A percentile compares a stretch with the other conserved stretches of the same genome.
These are phyloP conservation scores for Pythium rishiriense DNA, from an alignment of 352 stramenopile species.

Conservation along the genomic window DNA sequence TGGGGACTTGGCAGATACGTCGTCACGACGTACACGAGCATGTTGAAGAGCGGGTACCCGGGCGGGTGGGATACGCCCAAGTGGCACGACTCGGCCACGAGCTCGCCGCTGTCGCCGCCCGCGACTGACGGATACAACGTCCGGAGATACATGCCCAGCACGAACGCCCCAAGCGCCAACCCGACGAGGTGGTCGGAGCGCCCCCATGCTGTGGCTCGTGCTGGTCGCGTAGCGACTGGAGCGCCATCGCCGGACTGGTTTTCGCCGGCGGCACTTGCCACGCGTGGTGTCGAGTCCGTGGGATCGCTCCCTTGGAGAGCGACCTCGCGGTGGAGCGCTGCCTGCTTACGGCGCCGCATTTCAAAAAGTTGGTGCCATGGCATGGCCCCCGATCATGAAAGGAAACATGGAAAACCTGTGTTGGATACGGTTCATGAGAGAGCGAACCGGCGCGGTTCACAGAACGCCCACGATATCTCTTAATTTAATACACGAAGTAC, in stretches of 20 bases:
- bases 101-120: conserved; percentile 90
- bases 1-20: conserved; percentile 35
- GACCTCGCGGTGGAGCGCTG: background rate
- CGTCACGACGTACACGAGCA: conserved; percentile 81
- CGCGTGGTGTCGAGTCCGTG: too few species aligned
- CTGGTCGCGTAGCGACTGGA: background rate
- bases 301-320: background rate
- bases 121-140: conserved; percentile 87
- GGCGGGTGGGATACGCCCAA: conserved; percentile 93
- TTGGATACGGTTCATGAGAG: conserved; percentile 24
- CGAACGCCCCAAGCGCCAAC: background rate
- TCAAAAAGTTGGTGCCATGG: background rate
- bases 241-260: background rate
- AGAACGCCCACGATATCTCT: too few species aligned
- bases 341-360: conserved; percentile 18
- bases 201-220: background rate
- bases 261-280: conserved; percentile 21
- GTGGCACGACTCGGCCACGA: conserved; percentile 93
- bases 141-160: conserved; percentile 58
- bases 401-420: conserved; percentile 22
- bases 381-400: conserved; percentile 10
- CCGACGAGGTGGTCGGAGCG: background rate
- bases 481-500: too few species aligned
- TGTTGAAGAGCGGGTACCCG: conserved; percentile 93
- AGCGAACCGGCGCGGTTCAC: conserved; percentile 17